These are phyloP conservation scores for Trypanosoma avium DNA, from an alignment of 208 protist genomes.

Conservation along the genomic window DNA sequence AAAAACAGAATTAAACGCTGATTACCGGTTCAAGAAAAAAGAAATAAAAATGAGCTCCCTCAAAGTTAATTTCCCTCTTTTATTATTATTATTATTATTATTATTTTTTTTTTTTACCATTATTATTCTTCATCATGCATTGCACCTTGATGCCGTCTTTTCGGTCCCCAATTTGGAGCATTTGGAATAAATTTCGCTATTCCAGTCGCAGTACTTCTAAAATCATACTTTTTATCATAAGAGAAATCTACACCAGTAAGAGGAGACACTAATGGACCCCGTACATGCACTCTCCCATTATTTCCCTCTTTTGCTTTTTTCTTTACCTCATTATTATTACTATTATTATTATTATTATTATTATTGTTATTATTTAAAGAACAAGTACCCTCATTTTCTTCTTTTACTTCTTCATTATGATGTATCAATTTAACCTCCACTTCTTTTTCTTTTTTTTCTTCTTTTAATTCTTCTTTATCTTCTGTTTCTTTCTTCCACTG, in stretches of 20 bases:
- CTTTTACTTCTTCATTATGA: not conserved
- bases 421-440: not conserved
- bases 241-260: slow-evolving; percentile 61
- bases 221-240: slow-evolving; percentile 82
- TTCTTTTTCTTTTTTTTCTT: not conserved
- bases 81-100: not conserved
- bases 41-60: too few relatives aligned
- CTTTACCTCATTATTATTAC: not conserved
- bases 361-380: not conserved
- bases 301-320: slow-evolving; percentile 11
- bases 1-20: too few relatives aligned
- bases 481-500: slow-evolving; percentile 59
- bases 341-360: slow-evolving; percentile 12
- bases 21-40: too few relatives aligned
- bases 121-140: slow-evolving; percentile 27
- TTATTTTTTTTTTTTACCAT: slow-evolving; percentile 6
- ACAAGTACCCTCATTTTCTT: slow-evolving; percentile 7
- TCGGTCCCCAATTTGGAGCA: slow-evolving; percentile 85
- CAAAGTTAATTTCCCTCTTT: slow-evolving; percentile 1
- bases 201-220: slow-evolving; percentile 62
- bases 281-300: not conserved
- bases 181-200: slow-evolving; percentile 90
- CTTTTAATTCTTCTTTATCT: slow-evolving; percentile 22
- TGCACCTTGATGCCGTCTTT: slow-evolving; percentile 76
- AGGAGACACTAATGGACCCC: slow-evolving; percentile 36